Conservation (phyloP, 2,329 filamentous ascomycete genomes). For the Exophiala calicioides region DNA sequence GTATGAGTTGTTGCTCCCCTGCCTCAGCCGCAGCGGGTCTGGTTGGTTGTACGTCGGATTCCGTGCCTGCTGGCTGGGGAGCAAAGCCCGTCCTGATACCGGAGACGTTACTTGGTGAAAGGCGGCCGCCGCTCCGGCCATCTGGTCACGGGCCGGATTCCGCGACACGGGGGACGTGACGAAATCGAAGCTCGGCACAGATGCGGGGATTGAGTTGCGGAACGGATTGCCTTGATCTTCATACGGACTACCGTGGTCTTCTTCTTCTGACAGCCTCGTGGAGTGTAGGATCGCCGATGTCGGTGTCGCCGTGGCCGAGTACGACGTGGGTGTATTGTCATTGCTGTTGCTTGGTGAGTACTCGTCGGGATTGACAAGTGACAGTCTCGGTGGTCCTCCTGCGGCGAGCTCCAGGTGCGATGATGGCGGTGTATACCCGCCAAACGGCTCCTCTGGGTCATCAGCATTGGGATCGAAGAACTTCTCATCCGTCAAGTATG, state of each 20-base stretch:
- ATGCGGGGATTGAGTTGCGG: constrained; percentile 27
- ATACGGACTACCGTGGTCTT: constrained; percentile 24
- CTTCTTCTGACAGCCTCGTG: constrained; percentile 7
- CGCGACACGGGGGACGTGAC: constrained; percentile 15
- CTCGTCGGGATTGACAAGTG: constrained; percentile 30
- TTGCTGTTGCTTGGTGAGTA: constrained; percentile 23
- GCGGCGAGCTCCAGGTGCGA: constrained; percentile 17
- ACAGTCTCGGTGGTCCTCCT: constrained; percentile 25
- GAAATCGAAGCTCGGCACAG: constrained; percentile 29
- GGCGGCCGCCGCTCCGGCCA: constrained; percentile 17
- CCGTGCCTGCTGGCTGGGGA: constrained; percentile 37
- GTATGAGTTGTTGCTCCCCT: constrained; percentile 15
- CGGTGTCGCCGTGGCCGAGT: constrained; percentile 27
- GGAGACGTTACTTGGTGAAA: constrained; percentile 18
- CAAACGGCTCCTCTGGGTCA: constrained; percentile 22
- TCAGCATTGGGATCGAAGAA: constrained; percentile 32
- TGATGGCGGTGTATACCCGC: constrained; percentile 14
- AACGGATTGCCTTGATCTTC: constrained; percentile 31
- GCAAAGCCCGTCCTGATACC: constrained; percentile 33
- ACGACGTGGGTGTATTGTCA: constrained; percentile 31
- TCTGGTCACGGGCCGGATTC: constrained; percentile 21
- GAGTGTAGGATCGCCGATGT: constrained; percentile 23
- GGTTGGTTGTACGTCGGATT: constrained; percentile 23
- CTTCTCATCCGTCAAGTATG: constrained; percentile 30
- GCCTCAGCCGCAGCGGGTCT: constrained; percentile 6